These are phyloP conservation scores for Mycena crocata DNA, from an alignment of 768 basidiomycete genomes.

Conservation along the genomic window DNA sequence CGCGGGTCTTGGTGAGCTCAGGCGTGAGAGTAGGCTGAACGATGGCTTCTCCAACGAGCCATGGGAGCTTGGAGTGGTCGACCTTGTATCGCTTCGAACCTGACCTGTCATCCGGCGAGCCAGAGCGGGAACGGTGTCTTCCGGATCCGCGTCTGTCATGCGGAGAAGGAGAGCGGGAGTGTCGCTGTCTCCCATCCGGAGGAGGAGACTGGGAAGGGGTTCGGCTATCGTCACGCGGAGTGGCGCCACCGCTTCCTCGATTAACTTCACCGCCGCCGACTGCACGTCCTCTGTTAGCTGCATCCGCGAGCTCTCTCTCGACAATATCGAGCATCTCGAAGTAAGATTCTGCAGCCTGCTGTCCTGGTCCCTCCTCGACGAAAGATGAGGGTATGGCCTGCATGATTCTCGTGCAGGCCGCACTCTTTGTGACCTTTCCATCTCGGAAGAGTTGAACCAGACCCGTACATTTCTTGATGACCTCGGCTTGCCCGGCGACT, in stretches of 20 bases:
- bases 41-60: conserved; percentile 7
- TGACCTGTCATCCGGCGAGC: background rate
- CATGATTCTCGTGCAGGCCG: background rate
- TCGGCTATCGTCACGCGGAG: background rate
- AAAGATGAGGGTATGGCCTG: background rate
- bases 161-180: background rate
- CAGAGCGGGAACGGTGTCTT: background rate
- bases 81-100: background rate
- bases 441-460: background rate
- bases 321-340: background rate
- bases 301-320: background rate
- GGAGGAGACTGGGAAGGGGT: background rate
- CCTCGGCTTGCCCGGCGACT: background rate
- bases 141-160: background rate
- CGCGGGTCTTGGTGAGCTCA: background rate
- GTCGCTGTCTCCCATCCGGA: background rate
- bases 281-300: background rate
- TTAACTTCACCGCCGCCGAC: background rate
- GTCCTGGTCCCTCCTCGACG: background rate
- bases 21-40: background rate
- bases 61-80: conserved; percentile 1
- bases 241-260: background rate
- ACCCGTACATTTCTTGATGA: background rate
- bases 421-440: background rate
- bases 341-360: conserved; percentile 1